Base-by-base conservation (phyloP, 2,329 filamentous ascomycete genomes). In the Thyridium curvatum region DNA sequence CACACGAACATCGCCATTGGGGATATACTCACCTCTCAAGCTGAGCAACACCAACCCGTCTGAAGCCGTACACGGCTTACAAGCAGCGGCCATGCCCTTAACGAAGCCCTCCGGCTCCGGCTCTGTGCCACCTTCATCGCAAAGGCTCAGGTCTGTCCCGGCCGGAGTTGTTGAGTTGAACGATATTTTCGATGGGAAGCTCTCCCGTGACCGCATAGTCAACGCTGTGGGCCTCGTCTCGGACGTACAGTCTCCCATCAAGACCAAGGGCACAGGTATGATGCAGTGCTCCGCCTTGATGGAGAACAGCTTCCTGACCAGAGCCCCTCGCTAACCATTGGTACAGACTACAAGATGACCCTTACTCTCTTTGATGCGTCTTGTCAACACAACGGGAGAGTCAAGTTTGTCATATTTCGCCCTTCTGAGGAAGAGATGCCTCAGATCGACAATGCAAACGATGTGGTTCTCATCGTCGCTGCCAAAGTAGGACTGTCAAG, bases 191-290 rank as follows among this genome's bases (percentile, higher is more conserved):
- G 59, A 71, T 37, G 58, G 58, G 15, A 53, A 56, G 17, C 40
- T 58, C 34, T 34, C 46, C 8, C 13, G 48, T 18, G 46, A 53
- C 18, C 48, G 32, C 2, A 41, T 64, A 6, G 65, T 81, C 46
- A 82, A 68, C 59, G 62, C 93, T 31, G 72, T 88, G 37, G 89
- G 87, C 2, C 60, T 91, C 4, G 74, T 91, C 4, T 75, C 77
- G 37, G 85, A 91, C 49, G 71, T 69, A 35, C 69, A 77, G 41
- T 59, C 68, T 1, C 74, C 78, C 1, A 66, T 65, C 1, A 40
- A 55, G 10, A 79, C 79, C 1, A 63, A 44, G 39, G 71, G 74
- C 16, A 51, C 56, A 17, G 82, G 85, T 71, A 60, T 46, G 58
- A 39, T n/a, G 41, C 18, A 13, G 30, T 9, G 10, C 5, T 15